These are phyloP conservation scores for Microascus cirrosus DNA, from an alignment of 2,329 filamentous ascomycete genomes.

Conservation along the genomic window DNA sequence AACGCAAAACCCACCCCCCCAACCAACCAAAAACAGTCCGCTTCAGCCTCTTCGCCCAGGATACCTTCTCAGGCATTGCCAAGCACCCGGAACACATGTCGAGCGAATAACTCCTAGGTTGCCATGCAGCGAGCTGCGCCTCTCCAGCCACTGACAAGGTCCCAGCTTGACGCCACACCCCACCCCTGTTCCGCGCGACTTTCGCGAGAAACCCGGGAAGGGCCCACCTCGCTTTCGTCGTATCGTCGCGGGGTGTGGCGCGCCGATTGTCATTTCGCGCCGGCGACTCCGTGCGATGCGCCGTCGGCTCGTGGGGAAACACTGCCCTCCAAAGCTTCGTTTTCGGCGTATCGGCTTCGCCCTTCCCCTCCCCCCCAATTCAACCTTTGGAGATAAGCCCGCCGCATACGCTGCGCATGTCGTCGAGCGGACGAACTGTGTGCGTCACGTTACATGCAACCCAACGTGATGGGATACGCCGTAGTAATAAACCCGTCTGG, in stretches of 20 bases:
- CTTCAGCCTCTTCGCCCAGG: not conserved
- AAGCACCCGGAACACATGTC: not conserved
- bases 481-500: not conserved
- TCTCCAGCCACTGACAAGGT: not conserved
- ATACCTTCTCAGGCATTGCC: not conserved
- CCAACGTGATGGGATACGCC: not conserved
- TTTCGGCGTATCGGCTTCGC: no score
- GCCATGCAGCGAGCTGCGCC: not conserved
- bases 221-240: not conserved
- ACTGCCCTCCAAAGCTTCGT: no score
- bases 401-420: no score
- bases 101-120: not conserved
- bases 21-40: not conserved
- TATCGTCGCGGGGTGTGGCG: not conserved
- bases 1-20: no score
- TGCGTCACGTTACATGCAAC: not conserved
- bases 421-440: not conserved
- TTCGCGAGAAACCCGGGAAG: not conserved
- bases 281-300: not conserved
- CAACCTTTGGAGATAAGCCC: no score
- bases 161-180: not conserved
- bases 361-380: no score
- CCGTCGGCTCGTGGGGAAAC: not conserved
- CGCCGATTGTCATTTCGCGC: not conserved
- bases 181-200: not conserved